Conservation (phyloP, 225 moss, liverwort and hornwort species). For the Asterella californica region DNA sequence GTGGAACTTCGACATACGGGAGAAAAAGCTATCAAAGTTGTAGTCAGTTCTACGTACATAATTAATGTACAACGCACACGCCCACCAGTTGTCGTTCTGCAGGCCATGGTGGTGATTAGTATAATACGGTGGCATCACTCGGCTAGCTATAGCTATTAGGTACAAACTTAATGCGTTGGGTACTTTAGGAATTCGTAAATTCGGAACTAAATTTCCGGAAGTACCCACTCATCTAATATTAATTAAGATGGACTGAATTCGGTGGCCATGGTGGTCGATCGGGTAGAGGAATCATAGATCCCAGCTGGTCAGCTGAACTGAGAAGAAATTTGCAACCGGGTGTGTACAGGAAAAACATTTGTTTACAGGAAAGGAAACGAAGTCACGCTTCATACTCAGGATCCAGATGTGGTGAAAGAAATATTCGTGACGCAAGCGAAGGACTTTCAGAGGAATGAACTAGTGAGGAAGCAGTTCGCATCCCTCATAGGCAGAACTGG, state of each 20-base stretch:
- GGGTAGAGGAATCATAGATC: not conserved
- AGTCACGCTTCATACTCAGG: not conserved
- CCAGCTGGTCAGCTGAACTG: not conserved
- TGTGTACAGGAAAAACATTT: slow-evolving; percentile 3
- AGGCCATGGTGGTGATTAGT: too few relatives aligned
- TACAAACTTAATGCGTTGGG: too few relatives aligned
- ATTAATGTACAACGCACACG: too few relatives aligned
- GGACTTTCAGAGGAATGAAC: not conserved
- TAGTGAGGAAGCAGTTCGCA: not conserved
- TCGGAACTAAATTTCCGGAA: not conserved
- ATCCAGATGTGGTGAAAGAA: slow-evolving; percentile 9
- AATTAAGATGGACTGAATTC: not conserved
- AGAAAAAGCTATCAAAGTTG: too few relatives aligned
- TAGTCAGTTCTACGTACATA: too few relatives aligned
- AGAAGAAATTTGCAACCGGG: not conserved
- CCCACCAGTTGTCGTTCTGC: too few relatives aligned
- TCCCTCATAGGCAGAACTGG: not conserved
- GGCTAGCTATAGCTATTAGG: too few relatives aligned
- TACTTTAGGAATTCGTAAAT: too few relatives aligned
- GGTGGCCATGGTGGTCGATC: too few relatives aligned
- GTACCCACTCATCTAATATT: not conserved
- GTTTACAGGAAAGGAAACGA: not conserved
- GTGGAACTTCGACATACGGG: not conserved
- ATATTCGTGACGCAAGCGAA: not conserved
- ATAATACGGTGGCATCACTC: too few relatives aligned